Percentiles rank a stretch among this genome's conserved stretches.
Conservation (phyloP, 768 basidiomycete genomes). For the Inosperma sp. region DNA sequence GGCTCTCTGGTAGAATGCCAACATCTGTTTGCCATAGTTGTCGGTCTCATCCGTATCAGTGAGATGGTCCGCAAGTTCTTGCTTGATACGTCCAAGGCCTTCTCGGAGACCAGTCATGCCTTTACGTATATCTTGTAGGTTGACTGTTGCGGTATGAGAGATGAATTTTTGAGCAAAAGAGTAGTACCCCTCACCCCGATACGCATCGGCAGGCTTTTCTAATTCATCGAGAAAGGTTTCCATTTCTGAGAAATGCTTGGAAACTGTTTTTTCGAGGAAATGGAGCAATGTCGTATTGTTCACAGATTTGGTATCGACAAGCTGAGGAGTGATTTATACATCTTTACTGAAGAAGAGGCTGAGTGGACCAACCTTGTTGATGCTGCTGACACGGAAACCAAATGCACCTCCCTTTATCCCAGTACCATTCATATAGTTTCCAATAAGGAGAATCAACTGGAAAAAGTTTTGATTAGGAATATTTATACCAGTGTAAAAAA, state of each 20-base stretch:
- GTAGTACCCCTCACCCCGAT: slow-evolving; percentile 66
- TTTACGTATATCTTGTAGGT: slow-evolving; percentile 80
- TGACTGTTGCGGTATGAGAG: slow-evolving; percentile 47
- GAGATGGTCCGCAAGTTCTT: slow-evolving; percentile 79
- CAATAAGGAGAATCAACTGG: slow-evolving; percentile 86
- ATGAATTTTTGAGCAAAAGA: slow-evolving; percentile 7
- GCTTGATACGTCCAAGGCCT: slow-evolving; percentile 72
- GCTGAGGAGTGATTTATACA: slow-evolving; percentile 38
- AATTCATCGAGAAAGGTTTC: slow-evolving; percentile 87
- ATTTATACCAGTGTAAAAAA: background rate
- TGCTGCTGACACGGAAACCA: slow-evolving; percentile 94
- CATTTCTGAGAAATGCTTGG: slow-evolving; percentile 84
- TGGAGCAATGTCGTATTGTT: slow-evolving; percentile 93
- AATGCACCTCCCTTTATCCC: slow-evolving; percentile 95
- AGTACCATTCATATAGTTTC: slow-evolving; percentile 98
- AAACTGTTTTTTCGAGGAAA: slow-evolving; percentile 86
- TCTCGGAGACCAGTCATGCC: slow-evolving; percentile 66
- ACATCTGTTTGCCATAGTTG: slow-evolving; percentile 87
- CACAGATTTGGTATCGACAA: slow-evolving; percentile 96
- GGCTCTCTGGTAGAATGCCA: slow-evolving; percentile 79
- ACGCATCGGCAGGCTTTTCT: slow-evolving; percentile 84
- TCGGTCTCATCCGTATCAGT: slow-evolving; percentile 66
- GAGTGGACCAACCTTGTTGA: slow-evolving; percentile 71
- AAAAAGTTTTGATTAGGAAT: background rate
- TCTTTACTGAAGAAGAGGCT: background rate